Percentiles rank a stretch among this genome's conserved stretches.
phyloP scores from a whole-genome alignment of 2,329 filamentous ascomycete species.

The Knufia petricola region DNA sequence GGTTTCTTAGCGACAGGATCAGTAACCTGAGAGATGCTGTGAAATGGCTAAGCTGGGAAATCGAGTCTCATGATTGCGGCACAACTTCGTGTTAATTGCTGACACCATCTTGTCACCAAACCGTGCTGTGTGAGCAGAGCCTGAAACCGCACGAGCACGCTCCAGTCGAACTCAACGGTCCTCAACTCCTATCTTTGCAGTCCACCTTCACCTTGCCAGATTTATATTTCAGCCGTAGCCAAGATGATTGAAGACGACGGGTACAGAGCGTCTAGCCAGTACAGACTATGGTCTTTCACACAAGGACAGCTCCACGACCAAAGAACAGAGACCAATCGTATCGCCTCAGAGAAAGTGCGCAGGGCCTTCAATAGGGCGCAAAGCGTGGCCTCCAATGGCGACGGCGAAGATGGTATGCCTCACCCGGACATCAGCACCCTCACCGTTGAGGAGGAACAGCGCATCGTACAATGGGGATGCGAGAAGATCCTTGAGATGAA shows the following conservation, averaged over 20 bases:
- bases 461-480: conserved; percentile 71
- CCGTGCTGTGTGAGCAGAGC: too few relatives aligned
- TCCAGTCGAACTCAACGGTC: too few relatives aligned
- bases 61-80: too few relatives aligned
- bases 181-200: not conserved
- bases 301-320: conserved; percentile 59
- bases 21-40: too few relatives aligned
- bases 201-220: conserved; percentile 15
- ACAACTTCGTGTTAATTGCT: too few relatives aligned
- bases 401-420: conserved; percentile 25
- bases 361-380: conserved; percentile 44
- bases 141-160: too few relatives aligned
- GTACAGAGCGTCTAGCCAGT: conserved; percentile 85
- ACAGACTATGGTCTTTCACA: conserved; percentile 85
- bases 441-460: conserved; percentile 71
- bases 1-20: too few relatives aligned
- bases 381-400: conserved; percentile 17
- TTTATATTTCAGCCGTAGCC: not conserved
- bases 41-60: too few relatives aligned
- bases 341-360: conserved; percentile 61
- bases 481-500: conserved; percentile 49
- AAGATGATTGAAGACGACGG: conserved; percentile 78
- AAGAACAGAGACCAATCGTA: conserved; percentile 67
- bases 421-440: conserved; percentile 50
- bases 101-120: too few relatives aligned